Base-by-base conservation (phyloP, 176 grass and related monocot species). In the Cenchrus fungigraminus region DNA sequence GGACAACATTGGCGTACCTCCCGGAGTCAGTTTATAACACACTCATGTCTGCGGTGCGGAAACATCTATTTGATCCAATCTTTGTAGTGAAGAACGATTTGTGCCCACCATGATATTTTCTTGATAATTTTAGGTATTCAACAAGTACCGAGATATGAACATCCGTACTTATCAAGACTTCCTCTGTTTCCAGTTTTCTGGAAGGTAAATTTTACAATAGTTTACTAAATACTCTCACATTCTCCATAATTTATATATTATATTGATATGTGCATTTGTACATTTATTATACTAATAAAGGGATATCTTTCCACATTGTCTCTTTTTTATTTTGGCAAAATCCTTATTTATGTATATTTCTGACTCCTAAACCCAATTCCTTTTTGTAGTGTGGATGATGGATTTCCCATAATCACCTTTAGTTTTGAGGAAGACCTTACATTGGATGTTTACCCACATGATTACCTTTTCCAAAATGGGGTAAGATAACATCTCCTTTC, bases 401-500 rank as follows among this genome's bases (percentile, higher is more conserved):
- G 75, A 81, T 98, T 98, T 79, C 97, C 97, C 17, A 51, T 86
- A 73, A 53, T 95, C 51, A 88, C 88, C 62, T 98, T 98, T 70
- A 85, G 69, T 83, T 98, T 98, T 86, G 89, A 98, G 82, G 91
- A 84, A 51, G 85, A 68, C 50, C 76, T 98, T 85, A 69, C 84
- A 76, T 71, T 98, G 61, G 85, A 85, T 79, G 93, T 95, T 81
- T 89, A 95, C 84, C 97, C 97, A 56, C 93, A 95, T 79, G 97
- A 98, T 84, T 98, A 98, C 82, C 87, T 98, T 89, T 95, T 98
- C 32, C 37, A 92, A 87, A 91, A 95, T 77, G 81, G 64, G 93
- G 97, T 98, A 94, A 90, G 73, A 73, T 55, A 86, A 64, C 66
- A 71, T 85, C 42, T 77, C 15, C 84, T 69, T 72, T 9, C 14